Percentiles rank a stretch among this genome's conserved stretches.
Conservation (phyloP, 208 protist genomes). For the Crithidia fasciculata region DNA sequence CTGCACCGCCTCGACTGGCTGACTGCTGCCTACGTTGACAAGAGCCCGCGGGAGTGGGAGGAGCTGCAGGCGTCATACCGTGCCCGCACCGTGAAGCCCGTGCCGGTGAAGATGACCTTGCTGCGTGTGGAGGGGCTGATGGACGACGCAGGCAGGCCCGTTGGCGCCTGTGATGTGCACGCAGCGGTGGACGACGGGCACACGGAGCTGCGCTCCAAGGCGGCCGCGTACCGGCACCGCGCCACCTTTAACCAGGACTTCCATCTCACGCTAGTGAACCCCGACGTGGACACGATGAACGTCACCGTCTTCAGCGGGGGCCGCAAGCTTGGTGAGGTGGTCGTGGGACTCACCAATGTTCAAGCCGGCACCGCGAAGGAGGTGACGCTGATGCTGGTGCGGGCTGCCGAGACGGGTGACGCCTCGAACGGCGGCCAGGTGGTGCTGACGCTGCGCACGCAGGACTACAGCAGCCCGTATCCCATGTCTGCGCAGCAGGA, state of each 20-base stretch:
- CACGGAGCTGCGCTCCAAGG: constrained; percentile 33
- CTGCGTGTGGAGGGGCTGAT: constrained; percentile 54
- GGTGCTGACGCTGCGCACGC: constrained; percentile 46
- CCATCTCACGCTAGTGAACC: constrained; percentile 44
- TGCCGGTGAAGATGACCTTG: constrained; percentile 56
- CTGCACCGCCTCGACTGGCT: constrained; percentile 86
- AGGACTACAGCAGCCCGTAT: constrained; percentile 53
- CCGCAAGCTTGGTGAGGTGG: constrained; percentile 67
- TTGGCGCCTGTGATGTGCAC: constrained; percentile 49
- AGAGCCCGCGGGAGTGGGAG: constrained; percentile 16
- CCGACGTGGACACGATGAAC: constrained; percentile 41
- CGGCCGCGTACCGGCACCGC: constrained; percentile 50
- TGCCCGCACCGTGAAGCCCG: constrained; percentile 24
- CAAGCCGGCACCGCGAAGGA: constrained; percentile 53
- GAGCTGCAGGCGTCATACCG: constrained; percentile 25
- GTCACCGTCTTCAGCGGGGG: constrained; percentile 55
- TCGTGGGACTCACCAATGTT: constrained; percentile 63
- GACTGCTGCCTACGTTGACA: constrained; percentile 26
- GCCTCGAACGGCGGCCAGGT: constrained; percentile 62
- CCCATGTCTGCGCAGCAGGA: constrained; percentile 40
- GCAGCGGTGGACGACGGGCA: constrained; percentile 42
- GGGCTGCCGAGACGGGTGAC: constrained; percentile 70
- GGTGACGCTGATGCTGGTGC: constrained; percentile 65
- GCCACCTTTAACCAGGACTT: constrained; percentile 67
- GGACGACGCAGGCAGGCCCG: constrained; percentile 50